Base-by-base conservation (phyloP, 805 yeast species). In the Ogataea pilisensis region DNA sequence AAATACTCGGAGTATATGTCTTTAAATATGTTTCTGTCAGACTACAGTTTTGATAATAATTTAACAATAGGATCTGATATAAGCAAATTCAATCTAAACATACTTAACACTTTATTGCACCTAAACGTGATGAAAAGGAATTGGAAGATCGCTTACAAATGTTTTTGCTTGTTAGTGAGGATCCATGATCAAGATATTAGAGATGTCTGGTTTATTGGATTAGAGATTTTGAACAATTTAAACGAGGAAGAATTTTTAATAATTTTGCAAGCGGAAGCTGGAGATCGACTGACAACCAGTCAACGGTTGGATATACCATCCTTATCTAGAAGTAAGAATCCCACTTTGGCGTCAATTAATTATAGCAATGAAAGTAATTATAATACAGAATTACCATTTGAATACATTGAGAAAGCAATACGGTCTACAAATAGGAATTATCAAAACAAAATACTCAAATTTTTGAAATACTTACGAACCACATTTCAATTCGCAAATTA, bases 191-290 rank as follows among this genome's bases (percentile, higher is more conserved):
- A 76, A 9, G 86, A 83, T 53, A 55, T 81, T 5, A 63, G 78
- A 39, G 60, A 72, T 3, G 53, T 82, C 9, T 84, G 90, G 90
- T 75, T 83, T 0, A 28, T 81, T 1, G 89, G 85, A 0, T 57
- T 78, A 5, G 81, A 77, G 44, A 75, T 82, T 5, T 53, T 82
- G 18, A 51, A 54, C 25, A 41, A 54, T 19, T 34, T 59, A 34
- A 58, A 55, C 40, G 54, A 52, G 33, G 31, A 45, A 7, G 58
- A 58, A 35, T 58, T 58, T 28, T 31, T 35, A 8, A 18, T 32
- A 9, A 16, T 21, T 3, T 33, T 38, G 6, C 8, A 20, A 20
- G 24, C 32, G 13, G 33, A 32, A 32, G 12, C 27, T 17, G 27
- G 27, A 8, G 21, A n/a, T n/a, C n/a, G n/a, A n/a, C n/a, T n/a